phyloP scores from a whole-genome alignment of 148 eudicot species.

The Rheum nobile region DNA sequence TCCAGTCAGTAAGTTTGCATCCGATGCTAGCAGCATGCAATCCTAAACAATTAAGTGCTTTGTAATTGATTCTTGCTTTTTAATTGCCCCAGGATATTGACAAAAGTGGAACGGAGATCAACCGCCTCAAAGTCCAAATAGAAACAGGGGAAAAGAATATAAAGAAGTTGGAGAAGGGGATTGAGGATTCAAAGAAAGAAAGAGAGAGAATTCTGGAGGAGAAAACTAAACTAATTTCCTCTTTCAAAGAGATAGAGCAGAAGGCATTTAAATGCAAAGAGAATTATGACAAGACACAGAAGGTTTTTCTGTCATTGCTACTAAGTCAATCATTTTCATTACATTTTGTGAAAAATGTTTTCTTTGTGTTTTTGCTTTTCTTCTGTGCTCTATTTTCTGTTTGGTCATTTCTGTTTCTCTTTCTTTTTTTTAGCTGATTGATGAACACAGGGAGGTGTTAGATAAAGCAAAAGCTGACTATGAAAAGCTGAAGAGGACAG shows the following conservation, averaged over 20 bases:
- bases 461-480: slow-evolving; percentile 70
- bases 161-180: slow-evolving; percentile 63
- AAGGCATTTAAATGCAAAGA: slow-evolving; percentile 79
- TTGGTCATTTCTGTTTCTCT: neutral
- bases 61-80: slow-evolving; percentile 2
- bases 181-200: slow-evolving; percentile 81
- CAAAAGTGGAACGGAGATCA: slow-evolving; percentile 70
- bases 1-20: slow-evolving; percentile 68
- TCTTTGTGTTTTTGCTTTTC: neutral
- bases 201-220: slow-evolving; percentile 54
- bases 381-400: neutral
- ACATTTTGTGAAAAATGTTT: neutral
- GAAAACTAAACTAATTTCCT: slow-evolving; percentile 41
- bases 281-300: slow-evolving; percentile 55
- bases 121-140: slow-evolving; percentile 83
- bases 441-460: slow-evolving; percentile 71
- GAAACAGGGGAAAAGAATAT: slow-evolving; percentile 84
- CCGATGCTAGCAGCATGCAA: neutral
- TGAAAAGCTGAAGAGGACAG: slow-evolving; percentile 58
- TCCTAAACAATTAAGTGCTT: neutral
- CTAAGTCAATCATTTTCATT: neutral
- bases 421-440: slow-evolving; percentile 42
- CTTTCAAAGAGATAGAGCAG: slow-evolving; percentile 66
- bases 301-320: slow-evolving; percentile 30
- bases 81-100: slow-evolving; percentile 56